Base-by-base conservation (phyloP, 1,284 basidiomycete genomes). In the Cryptococcus floricola region DNA sequence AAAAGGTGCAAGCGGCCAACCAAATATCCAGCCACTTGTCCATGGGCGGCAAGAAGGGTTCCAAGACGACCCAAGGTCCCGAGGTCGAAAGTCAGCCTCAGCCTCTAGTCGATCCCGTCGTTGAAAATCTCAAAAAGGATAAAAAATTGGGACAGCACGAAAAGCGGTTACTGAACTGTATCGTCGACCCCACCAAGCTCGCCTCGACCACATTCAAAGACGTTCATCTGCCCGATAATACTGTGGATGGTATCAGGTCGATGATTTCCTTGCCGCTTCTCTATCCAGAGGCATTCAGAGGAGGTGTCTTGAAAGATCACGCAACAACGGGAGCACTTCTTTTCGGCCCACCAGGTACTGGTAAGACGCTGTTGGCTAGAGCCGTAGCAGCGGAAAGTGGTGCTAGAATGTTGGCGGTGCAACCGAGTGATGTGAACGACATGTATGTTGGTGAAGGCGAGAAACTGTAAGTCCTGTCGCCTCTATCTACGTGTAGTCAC, bases 371-470 rank as follows among this genome's bases (percentile, higher is more conserved):
- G 14, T 82, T 92, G 10, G 92, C 93, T 2, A 84, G 91, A 45
- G 94, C 94, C 7, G 82, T 98, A 4, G 94, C 94, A 0, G 89
- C 87, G 67, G 91, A 94, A 73, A 89, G 89, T 46, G 91, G 90
- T 1, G 91, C 89, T 61, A 82, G 89, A 48, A 94, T 94, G 91
- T 78, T 94, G 67, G 84, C 86, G 14, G 82, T 94, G 48, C 71
- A 74, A 54, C 69, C 71, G 84, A 87, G 48, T 54, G 64, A 67
- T 50, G 60, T 73, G 39, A 72, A 73, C 56, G 73, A 64, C 53
- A 65, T 73, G 90, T 95, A 92, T 76, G 89, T 93, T 37, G 91
- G 91, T 38, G 93, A 97, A 80, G 91, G 91, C 43, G 94, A 98
- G 74, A 94, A 96, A 71, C 86, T 96, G 64, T 73, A 50, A 59